Base-by-base conservation (phyloP, 139 green algal species). In the Nannochloris sp. region DNA sequence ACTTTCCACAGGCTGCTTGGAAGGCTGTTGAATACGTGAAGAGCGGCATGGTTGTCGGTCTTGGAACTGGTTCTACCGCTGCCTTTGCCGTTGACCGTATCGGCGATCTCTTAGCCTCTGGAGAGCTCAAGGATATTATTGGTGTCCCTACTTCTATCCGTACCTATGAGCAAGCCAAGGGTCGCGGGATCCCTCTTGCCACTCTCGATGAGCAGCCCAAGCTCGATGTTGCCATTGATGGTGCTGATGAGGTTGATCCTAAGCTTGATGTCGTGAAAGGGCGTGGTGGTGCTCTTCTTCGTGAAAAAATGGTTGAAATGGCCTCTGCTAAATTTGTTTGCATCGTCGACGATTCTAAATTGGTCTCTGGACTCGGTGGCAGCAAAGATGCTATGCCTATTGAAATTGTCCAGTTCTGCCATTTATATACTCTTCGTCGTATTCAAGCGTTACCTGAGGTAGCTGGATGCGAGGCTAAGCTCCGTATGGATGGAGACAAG, bases 271-370 rank as follows among this genome's bases (percentile, higher is more conserved):
- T 99, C 1, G 94, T 99, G 0, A 99, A 99, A 85, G 95, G 95
- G 36, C 85, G 95, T 46, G 95, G 92, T 25, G 94, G 95, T 23
- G 95, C 95, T 2, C 82, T 99, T 64, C 85, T 99, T 61, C 82
- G 95, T 46, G 95, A 99, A 82, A 99, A 98, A 89, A 97, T 99
- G 92, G 94, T 99, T 44, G 95, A 99, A 85, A 84, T 88, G 74
- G 86, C 87, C 4, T 90, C 87, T 8, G 72, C 81, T 42, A 93
- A 90, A 75, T 99, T 99, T 77, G 86, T 99, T 27, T 97, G 96
- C 81, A 99, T 99, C 56, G 94, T 99, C 8, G 95, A 99, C 64
- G 95, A 99, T 56, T 90, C 89, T 54, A 99, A 99, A 86, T 73
- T 96, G 70, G 87, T 97, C 31, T 30, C 67, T 1, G 89, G 87